Evolutionary conservation across 306 rosid genomes (phyloP), one percentile per base, ranked within the genome.

Genomic region (Ormosia semicastrata): DNA sequence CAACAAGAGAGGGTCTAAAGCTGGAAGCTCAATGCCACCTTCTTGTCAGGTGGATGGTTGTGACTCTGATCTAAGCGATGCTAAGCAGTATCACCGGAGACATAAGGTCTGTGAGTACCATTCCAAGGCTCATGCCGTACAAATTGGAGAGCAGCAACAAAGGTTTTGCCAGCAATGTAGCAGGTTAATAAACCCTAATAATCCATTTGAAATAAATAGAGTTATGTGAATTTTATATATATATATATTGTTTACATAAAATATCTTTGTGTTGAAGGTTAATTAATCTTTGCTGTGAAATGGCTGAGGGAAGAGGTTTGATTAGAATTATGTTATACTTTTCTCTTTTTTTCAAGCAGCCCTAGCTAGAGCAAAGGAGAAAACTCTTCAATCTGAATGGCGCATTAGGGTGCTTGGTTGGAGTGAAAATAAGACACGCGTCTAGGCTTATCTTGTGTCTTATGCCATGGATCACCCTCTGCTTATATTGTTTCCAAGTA

Each of bases 141-240:
- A 40, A 37, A 66, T 93, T 44, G 81, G 76, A 30, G 98, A 90
- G n/a, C 46, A 50, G 50, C 89, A 69, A 5, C 93, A 93, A 78
- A 89, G 99, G 49, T 95, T 95, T 86, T 95, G 99, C 83, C 99
- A 95, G 85, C 99, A 95, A 92, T 93, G 99, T 64, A 95, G 99
- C 96, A 91, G 98, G 99, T 84, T 88, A 5, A 17, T 18, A 84
- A 92, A 92, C 94, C 96, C 97, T 91, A 92, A 24, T 24, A 24
- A 76, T 76, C 68, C 78, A 5, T 54, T 40, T 75, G 1, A 5
- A 69, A 3, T 73, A 34, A 15, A 36, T 47, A 32, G 4, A 9
- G 14, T 50, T 70, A 7, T 33, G 7, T 52, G 14, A 47, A 18
- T 43, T 32, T 49, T 0, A 14, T 77, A 24, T 8, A n/a, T 44